Conservation (phyloP, 441 rosid species). For the Omphalea diandra region DNA sequence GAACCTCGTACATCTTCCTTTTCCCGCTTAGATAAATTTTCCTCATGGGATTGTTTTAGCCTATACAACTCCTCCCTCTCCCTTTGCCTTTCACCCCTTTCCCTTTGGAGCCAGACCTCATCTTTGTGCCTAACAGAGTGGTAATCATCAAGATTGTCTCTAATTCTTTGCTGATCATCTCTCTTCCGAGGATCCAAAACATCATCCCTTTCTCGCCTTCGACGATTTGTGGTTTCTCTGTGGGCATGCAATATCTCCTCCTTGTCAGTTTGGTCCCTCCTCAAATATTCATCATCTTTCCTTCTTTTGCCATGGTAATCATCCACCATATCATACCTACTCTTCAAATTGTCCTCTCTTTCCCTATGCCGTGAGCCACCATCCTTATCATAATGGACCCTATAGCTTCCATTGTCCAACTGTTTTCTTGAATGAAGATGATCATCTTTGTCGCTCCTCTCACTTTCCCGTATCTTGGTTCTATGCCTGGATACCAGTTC, state of each 20-base stretch:
- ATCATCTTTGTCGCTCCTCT: slow-evolving; percentile 69
- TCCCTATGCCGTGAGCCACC: slow-evolving; percentile 50
- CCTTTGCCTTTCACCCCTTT: slow-evolving; percentile 70
- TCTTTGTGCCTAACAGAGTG: slow-evolving; percentile 77
- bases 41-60: slow-evolving; percentile 58
- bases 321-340: slow-evolving; percentile 53
- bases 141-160: slow-evolving; percentile 71
- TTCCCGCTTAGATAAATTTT: slow-evolving; percentile 53
- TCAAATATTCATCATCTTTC: slow-evolving; percentile 70
- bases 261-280: slow-evolving; percentile 64
- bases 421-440: slow-evolving; percentile 61
- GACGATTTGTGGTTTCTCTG: slow-evolving; percentile 63
- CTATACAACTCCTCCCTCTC: slow-evolving; percentile 70
- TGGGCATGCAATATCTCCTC: slow-evolving; percentile 59
- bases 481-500: slow-evolving; percentile 67
- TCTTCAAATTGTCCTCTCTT: slow-evolving; percentile 58
- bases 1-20: slow-evolving; percentile 68
- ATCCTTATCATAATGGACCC: slow-evolving; percentile 59
- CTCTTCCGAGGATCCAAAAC: slow-evolving; percentile 64
- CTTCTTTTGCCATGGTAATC: slow-evolving; percentile 75
- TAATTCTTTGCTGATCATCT: slow-evolving; percentile 74
- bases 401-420: slow-evolving; percentile 61
- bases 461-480: slow-evolving; percentile 64
- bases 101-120: slow-evolving; percentile 68
- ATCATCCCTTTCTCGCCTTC: slow-evolving; percentile 81